Conservation (phyloP, 2,329 filamentous ascomycete genomes). For the Ophiostoma ips region DNA sequence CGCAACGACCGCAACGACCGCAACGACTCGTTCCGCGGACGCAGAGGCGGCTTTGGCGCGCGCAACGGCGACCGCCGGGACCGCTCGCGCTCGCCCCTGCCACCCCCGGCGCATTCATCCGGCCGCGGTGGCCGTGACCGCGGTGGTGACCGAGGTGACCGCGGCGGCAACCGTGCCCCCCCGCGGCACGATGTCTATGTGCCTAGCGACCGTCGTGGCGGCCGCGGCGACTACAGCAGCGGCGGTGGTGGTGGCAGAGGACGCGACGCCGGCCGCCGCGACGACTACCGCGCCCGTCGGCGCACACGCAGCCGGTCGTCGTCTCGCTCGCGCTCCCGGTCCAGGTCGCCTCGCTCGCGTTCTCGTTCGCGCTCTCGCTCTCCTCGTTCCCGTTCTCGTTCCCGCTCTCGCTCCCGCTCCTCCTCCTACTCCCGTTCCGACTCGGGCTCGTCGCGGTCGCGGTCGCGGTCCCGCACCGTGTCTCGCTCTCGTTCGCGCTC, state of each 20-base stretch:
- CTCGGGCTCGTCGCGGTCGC: slow-evolving; percentile 21
- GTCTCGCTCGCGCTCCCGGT: slow-evolving; percentile 19
- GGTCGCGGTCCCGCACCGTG: slow-evolving; percentile 22
- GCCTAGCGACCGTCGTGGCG: slow-evolving; percentile 31
- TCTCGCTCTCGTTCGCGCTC: slow-evolving; percentile 18
- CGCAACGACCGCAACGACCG: slow-evolving; percentile 28
- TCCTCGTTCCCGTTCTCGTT: slow-evolving; percentile 7
- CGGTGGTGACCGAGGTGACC: slow-evolving; percentile 25
- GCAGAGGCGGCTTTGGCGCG: slow-evolving; percentile 34
- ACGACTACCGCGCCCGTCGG: slow-evolving; percentile 8
- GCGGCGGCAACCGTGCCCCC: slow-evolving; percentile 19
- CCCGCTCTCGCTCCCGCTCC: too few species aligned
- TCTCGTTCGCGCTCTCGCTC: slow-evolving; percentile 11
- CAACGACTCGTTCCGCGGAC: slow-evolving; percentile 18
- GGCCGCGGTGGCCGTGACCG: slow-evolving; percentile 28
- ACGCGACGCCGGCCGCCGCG: not conserved
- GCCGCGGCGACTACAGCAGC: slow-evolving; percentile 27
- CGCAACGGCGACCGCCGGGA: slow-evolving; percentile 34
- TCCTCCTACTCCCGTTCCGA: too few species aligned
- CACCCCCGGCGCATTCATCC: not conserved
- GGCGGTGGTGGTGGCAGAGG: slow-evolving; percentile 17
- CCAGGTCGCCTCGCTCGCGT: slow-evolving; percentile 24
- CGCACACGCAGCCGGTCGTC: slow-evolving; percentile 19
- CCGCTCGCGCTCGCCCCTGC: slow-evolving; percentile 34
- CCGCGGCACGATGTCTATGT: slow-evolving; percentile 36